Evolutionary conservation across 305 asterid genomes (phyloP).

Genomic region (Rubia occidens): DNA sequence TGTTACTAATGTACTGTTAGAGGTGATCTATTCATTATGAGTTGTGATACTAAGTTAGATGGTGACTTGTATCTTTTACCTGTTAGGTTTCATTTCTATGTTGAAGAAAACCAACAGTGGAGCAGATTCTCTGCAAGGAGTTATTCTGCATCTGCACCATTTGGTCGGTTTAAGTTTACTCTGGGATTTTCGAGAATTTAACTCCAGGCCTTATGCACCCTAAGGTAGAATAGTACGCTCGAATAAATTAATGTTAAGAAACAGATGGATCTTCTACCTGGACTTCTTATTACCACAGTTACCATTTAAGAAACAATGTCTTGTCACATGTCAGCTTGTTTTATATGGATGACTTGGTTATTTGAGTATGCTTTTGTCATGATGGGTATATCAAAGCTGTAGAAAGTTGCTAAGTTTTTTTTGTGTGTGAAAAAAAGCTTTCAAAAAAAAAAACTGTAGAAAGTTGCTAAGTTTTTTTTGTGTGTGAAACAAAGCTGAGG

Average conservation of each 20-base stretch:
- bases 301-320: background rate
- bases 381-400: background rate
- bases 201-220: slow-evolving; percentile 89
- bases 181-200: slow-evolving; percentile 12
- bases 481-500: background rate
- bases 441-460: too few relatives aligned
- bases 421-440: too few relatives aligned
- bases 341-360: background rate
- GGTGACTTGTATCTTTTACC: background rate
- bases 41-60: background rate
- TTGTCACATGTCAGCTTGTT: background rate
- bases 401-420: background rate
- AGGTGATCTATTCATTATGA: background rate
- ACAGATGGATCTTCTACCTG: background rate
- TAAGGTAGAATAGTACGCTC: slow-evolving; percentile 74
- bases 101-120: background rate
- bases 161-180: background rate
- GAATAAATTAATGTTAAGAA: background rate
- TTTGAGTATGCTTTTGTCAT: background rate
- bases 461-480: background rate
- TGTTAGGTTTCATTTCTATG: background rate
- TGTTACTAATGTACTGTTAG: background rate
- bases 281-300: background rate
- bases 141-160: background rate
- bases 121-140: background rate